Percentiles rank a stretch among this genome's conserved stretches.
Conservation (phyloP, 768 basidiomycete genomes). For the Leucosporidium scottii region DNA sequence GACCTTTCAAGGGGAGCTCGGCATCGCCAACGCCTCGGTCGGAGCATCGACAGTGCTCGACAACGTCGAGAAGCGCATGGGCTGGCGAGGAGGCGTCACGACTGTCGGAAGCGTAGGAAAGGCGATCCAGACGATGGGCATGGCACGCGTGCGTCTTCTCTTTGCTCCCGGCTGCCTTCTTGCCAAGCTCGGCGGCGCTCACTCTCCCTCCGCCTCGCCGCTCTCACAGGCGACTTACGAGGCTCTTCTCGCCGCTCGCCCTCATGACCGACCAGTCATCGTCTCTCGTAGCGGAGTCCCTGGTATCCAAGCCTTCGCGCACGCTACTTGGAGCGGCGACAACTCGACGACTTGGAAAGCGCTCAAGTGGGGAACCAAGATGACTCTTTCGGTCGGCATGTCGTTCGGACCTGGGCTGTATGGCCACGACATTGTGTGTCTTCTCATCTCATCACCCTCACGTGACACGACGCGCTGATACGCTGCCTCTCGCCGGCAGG, state of each 20-base stretch:
- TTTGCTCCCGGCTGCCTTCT: background rate
- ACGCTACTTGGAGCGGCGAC: conserved; percentile 7
- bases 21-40: background rate
- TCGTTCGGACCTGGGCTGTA: background rate
- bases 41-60: background rate
- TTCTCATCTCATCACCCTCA: background rate
- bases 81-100: background rate
- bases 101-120: background rate
- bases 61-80: conserved; percentile 1
- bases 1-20: background rate
- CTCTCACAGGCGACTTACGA: background rate
- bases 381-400: conserved; percentile 2
- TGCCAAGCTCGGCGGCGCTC: background rate
- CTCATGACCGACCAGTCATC: background rate
- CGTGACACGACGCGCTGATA: no score
- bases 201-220: background rate
- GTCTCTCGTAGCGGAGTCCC: conserved; percentile 1
- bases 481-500: background rate
- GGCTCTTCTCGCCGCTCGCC: background rate
- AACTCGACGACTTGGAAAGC: conserved; percentile 11
- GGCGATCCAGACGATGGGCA: background rate
- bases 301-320: conserved; percentile 5
- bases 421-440: conserved; percentile 1
- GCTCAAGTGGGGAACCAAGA: background rate
- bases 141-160: background rate